These are phyloP conservation scores for Datisca glomerata DNA, from an alignment of 306 rosid genomes.

Conservation along the genomic window DNA sequence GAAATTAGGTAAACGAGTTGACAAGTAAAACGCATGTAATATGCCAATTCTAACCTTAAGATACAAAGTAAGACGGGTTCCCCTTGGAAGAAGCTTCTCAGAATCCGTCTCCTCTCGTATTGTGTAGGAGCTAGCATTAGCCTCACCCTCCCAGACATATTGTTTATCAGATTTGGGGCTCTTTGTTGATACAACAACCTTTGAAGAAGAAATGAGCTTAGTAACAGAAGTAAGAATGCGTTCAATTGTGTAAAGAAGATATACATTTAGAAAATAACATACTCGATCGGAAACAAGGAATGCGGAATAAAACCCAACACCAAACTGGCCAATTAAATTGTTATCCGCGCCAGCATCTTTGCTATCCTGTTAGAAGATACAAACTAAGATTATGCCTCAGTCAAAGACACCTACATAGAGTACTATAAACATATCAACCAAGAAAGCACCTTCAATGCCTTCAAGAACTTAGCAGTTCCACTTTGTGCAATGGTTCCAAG, in stretches of 20 bases:
- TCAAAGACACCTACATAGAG: background rate
- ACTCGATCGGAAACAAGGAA: constrained; percentile 88
- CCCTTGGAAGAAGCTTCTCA: constrained; percentile 71
- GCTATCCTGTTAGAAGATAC: constrained; percentile 50
- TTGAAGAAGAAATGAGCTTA: constrained; percentile 7
- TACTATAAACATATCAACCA: background rate
- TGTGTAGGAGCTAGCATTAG: constrained; percentile 85
- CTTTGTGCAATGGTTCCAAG: constrained; percentile 99
- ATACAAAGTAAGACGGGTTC: constrained; percentile 74
- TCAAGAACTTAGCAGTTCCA: constrained; percentile 92
- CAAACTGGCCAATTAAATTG: constrained; percentile 94
- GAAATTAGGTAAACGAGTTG: background rate
- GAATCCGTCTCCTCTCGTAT: constrained; percentile 85
- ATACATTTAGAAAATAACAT: constrained; percentile 4
- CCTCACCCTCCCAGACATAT: constrained; percentile 97
- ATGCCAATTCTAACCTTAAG: constrained; percentile 41
- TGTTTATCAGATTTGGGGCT: constrained; percentile 85
- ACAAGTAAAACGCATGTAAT: background rate
- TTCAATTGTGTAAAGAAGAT: background rate
- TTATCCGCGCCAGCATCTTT: constrained; percentile 78
- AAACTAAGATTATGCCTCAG: background rate
- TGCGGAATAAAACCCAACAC: constrained; percentile 90
- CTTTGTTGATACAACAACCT: constrained; percentile 91
- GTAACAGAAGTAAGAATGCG: background rate
- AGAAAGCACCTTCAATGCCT: constrained; percentile 57